Base-by-base conservation (phyloP, 495 filamentous ascomycete genomes). In the Pseudomonodictys pantanalensis region DNA sequence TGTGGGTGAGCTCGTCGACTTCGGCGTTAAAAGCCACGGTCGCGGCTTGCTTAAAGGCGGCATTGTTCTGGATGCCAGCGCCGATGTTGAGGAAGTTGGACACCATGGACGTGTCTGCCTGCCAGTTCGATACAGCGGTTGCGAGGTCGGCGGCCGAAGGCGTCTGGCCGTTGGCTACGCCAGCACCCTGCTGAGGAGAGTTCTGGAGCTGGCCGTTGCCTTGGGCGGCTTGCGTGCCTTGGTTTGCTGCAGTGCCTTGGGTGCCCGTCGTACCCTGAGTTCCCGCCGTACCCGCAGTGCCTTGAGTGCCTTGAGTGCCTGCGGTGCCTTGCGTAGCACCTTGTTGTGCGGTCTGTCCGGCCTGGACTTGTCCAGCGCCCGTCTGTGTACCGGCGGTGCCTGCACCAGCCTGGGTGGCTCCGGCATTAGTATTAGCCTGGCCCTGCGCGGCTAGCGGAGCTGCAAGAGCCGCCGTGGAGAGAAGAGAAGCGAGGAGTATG, bases 1-100 rank as follows among this genome's bases (percentile, higher is more conserved):
- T 65, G 56, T 65, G 55, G 33, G 28, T 55, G 20, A 65, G 56
- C 41, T 65, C 62, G 29, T 65, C 62, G 24, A 65, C 62, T 41
- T 65, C 62, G 28, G 62, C 62, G 44, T 60, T 55, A 56, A 65
- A 65, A 23, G 62, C 62, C 6, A 56, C 62, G 10, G 23, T 39
- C 15, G 62, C 62, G 41, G 53, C 53, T 10, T 42, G 28, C 49
- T 65, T 60, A 43, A 65, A 65, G 10, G 43, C 49, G 7, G 28
- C 44, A 32, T 56, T 45, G 41, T 59, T 58, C 35, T 25, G 35
- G 30, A 56, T 57, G 42, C 30, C 28, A 22, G 41, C 50, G 24
- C 62, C 62, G 6, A 26, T 47, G 56, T 65, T 60, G 47, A 55
- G 56, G 44, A 65, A 65, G 52, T 54, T 51, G 50, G 56, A 55